A percentile compares a stretch with the other conserved stretches of the same genome.
Conservation (phyloP, 169 alveolate species). For the Eimeria tenella region DNA sequence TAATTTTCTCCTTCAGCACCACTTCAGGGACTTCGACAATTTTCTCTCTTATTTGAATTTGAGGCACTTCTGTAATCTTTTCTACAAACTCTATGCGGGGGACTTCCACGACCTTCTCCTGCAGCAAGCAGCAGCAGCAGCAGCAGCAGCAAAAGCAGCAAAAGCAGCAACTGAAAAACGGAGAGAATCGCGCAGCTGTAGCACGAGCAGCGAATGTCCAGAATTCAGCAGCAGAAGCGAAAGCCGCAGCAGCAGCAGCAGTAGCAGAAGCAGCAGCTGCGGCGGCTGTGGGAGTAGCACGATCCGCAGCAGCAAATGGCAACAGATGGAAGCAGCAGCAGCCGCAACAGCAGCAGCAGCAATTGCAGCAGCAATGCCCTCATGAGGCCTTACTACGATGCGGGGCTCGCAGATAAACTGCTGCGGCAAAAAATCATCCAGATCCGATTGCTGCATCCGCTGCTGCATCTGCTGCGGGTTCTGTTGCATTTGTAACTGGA, state of each 20-base stretch:
- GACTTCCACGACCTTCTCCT: slow-evolving; percentile 47
- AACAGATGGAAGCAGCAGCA: background rate
- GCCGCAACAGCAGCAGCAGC: slow-evolving; percentile 12
- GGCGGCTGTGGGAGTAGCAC: background rate
- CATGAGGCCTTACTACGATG: background rate
- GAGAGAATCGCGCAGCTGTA: background rate
- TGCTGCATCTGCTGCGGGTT: background rate
- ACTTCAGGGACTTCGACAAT: slow-evolving; percentile 44
- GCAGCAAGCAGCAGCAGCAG: background rate
- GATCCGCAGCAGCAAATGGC: background rate
- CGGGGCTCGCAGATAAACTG: slow-evolving; percentile 12
- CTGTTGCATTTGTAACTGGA: background rate
- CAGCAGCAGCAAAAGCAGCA: background rate
- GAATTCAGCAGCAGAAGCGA: background rate
- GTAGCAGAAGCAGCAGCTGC: background rate
- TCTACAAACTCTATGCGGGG: slow-evolving; percentile 33
- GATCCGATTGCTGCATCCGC: background rate
- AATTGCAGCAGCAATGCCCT: background rate
- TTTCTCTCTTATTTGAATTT: slow-evolving; percentile 16
- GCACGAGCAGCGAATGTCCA: background rate
- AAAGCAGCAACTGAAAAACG: background rate
- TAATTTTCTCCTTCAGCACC: slow-evolving; percentile 29
- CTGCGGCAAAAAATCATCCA: background rate
- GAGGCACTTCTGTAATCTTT: slow-evolving; percentile 62
- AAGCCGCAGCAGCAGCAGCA: background rate